Evolutionary conservation across 2,329 filamentous ascomycete genomes (phyloP).

Genomic region (Botrytis fragariae): DNA sequence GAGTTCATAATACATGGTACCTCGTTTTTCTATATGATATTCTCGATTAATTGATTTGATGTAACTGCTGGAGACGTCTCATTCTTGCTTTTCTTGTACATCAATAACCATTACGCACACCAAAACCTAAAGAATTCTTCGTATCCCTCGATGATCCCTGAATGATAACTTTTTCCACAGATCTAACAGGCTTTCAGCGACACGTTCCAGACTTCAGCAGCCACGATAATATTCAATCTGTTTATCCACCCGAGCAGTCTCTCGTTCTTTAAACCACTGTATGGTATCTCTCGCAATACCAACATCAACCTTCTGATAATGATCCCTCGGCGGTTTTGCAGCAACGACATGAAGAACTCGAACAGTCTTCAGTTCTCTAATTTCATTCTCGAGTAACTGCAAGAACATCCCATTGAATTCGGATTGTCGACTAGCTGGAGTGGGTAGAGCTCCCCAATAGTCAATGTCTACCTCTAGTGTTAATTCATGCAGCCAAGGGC

Average conservation of each 20-base stretch:
- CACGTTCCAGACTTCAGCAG: no score
- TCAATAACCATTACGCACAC: not conserved
- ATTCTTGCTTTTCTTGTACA: not conserved
- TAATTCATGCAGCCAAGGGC: not conserved
- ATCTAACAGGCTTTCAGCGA: no score
- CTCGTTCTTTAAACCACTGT: not conserved
- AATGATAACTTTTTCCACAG: no score
- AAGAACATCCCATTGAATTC: not conserved
- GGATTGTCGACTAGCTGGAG: no score
- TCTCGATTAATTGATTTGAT: not conserved
- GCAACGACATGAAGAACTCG: not conserved
- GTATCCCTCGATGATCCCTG: not conserved
- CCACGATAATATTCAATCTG: not conserved
- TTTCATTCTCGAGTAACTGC: not conserved
- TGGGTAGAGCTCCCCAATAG: no score
- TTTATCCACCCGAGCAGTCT: not conserved
- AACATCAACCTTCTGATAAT: not conserved
- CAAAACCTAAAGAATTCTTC: not conserved
- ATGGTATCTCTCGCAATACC: not conserved
- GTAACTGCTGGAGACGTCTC: fast-evolving
- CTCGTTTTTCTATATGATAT: not conserved
- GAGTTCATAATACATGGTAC: not conserved
- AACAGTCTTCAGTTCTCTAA: not conserved
- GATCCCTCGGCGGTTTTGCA: not conserved
- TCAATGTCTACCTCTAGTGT: not conserved